These are phyloP conservation scores for Blastomyces parvus DNA, from an alignment of 2,329 filamentous ascomycete species.

Conservation along the genomic window DNA sequence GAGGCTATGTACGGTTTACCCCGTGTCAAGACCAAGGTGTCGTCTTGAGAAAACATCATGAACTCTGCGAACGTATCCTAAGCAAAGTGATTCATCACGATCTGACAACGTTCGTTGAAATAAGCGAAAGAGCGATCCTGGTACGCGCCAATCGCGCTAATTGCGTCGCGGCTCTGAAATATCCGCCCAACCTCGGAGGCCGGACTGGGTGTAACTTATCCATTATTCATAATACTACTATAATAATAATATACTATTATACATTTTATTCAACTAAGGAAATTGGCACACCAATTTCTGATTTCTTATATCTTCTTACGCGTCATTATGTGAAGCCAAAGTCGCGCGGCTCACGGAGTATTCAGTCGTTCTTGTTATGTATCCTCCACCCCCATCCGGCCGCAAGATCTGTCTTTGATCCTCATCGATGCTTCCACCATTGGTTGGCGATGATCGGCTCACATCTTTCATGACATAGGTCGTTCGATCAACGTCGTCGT, in stretches of 20 bases:
- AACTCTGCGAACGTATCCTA: no score
- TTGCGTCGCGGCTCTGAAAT: not conserved
- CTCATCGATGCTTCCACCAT: not conserved
- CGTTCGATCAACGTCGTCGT: not conserved
- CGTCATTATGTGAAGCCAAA: not conserved
- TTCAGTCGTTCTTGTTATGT: conserved; percentile 3
- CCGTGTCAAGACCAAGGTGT: not conserved
- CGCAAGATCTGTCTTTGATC: conserved; percentile 1
- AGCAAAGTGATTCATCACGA: not conserved
- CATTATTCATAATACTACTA: not conserved
- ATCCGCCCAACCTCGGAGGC: not conserved
- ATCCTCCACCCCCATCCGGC: not conserved
- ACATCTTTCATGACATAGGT: conserved; percentile 1
- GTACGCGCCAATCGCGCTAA: not conserved
- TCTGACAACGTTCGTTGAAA: not conserved
- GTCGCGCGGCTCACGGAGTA: conserved; percentile 5
- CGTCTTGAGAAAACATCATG: not conserved
- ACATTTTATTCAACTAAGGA: not conserved
- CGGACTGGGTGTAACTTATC: not conserved
- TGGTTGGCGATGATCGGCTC: conserved; percentile 1
- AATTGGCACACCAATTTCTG: not conserved
- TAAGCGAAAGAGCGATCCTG: not conserved
- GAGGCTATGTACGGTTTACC: not conserved
- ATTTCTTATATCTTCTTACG: not conserved
- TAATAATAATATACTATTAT: not conserved